Evolutionary conservation across 805 yeast species (phyloP).

Genomic region (Candida succiphila): DNA sequence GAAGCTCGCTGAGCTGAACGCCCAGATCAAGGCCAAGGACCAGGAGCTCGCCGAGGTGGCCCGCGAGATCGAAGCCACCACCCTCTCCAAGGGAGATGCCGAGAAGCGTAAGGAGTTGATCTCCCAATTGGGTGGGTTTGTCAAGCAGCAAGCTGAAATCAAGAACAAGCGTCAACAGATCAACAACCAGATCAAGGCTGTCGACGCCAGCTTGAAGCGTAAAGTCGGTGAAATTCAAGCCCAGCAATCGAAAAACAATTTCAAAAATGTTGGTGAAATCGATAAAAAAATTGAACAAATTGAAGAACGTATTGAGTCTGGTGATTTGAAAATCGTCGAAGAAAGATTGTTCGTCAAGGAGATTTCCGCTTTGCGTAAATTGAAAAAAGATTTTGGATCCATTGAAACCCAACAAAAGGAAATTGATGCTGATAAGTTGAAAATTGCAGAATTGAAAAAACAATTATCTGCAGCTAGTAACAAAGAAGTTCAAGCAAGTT

Average conservation of each 20-base stretch:
- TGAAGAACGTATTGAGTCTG: slow-evolving; percentile 70
- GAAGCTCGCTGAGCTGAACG: slow-evolving; percentile 41
- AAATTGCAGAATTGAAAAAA: slow-evolving; percentile 67
- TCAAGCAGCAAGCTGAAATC: slow-evolving; percentile 26
- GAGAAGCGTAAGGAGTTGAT: slow-evolving; percentile 40
- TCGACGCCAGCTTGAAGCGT: slow-evolving; percentile 65
- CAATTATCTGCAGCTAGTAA: slow-evolving; percentile 46
- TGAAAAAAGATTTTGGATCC: slow-evolving; percentile 66
- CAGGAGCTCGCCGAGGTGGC: slow-evolving; percentile 39
- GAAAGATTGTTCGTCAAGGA: slow-evolving; percentile 83
- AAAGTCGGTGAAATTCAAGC: slow-evolving; percentile 67
- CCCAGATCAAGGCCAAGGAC: slow-evolving; percentile 57
- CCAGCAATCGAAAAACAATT: slow-evolving; percentile 59
- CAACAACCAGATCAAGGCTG: slow-evolving; percentile 57
- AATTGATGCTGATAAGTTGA: slow-evolving; percentile 68
- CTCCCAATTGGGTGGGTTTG: slow-evolving; percentile 31
- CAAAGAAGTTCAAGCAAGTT: slow-evolving; percentile 57
- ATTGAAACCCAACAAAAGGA: slow-evolving; percentile 69
- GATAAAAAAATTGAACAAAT: slow-evolving; percentile 54
- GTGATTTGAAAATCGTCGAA: slow-evolving; percentile 77
- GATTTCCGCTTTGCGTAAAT: slow-evolving; percentile 71
- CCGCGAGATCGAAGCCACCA: slow-evolving; percentile 45
- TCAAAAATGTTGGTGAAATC: slow-evolving; percentile 58
- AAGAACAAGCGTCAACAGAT: slow-evolving; percentile 22
- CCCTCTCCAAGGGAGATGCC: slow-evolving; percentile 38